Evolutionary conservation across 305 asterid species (phyloP), one percentile per base, ranked within the genome.

Genomic region (Fraxinus baroniana): DNA sequence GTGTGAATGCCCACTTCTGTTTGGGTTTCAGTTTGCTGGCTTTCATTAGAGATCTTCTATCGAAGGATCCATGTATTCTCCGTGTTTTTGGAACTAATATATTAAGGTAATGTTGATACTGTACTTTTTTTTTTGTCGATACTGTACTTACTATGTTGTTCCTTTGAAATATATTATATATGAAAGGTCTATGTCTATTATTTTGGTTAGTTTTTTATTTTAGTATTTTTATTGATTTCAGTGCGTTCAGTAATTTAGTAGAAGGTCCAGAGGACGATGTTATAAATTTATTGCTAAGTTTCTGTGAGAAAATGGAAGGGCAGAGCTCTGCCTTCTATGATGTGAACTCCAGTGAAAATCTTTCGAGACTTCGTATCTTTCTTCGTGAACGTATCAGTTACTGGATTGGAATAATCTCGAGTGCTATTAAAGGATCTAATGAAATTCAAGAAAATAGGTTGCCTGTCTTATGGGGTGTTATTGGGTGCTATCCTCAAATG

Each of bases 401-500:
- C 78, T 94, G 97, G 98, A 87, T 88, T 55, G 85, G 77, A 78
- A 80, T 80, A 82, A 89, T 94, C 81, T 84, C 57, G 35, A 90
- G 87, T 85, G 86, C 84, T 68, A 77, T 76, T 49, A 81, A 85
- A 62, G 88, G 89, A 83, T 81, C 87, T 22, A 73, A 80, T 74
- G 85, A 84, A 79, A 77, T 89, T 84, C 87, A 87, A 80, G 91
- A 86, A 84, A 85, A 87, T 83, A 86, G 79, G 68, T 84, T 92
- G 90, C 94, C 97, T 74, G 87, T 89, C 71, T 85, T 94, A 36
- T 97, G 98, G 98, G 99, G 94, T 79, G 90, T 93, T 84, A 76
- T 92, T 84, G 79, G 83, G 72, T 95, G 98, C 89, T 93, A 91
- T 88, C 87, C 97, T 81, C 88, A 89, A 76, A 35, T 92, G 70